Percentiles rank a stretch among this genome's conserved stretches.
Evolutionary conservation across 23 red algal species (phyloP).

Genomic region (Agarophyton chilense): DNA sequence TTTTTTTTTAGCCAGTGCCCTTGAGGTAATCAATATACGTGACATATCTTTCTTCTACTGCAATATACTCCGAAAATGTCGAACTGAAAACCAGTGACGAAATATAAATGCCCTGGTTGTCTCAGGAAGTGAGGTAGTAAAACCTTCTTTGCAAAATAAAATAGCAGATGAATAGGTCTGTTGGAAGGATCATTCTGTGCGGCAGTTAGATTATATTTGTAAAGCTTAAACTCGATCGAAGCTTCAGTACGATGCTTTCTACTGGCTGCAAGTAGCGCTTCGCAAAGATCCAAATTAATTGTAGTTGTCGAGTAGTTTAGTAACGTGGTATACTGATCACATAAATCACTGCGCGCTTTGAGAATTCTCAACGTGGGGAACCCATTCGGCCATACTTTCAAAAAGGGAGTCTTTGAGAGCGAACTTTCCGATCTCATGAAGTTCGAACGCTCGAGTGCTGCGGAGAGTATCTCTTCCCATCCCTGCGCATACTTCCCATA

Average conservation of each 20-base stretch:
- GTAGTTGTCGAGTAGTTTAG: neutral
- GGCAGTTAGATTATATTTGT: neutral
- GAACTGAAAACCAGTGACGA: constrained; percentile 26
- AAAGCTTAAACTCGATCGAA: neutral
- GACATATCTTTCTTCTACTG: neutral
- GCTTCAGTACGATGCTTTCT: neutral
- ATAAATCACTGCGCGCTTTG: neutral
- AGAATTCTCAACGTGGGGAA: constrained; percentile 3
- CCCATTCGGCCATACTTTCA: neutral
- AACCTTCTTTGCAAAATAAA: constrained; percentile 51
- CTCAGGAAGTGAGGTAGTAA: constrained; percentile 21
- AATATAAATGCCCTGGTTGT: constrained; percentile 22
- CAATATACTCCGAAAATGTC: constrained; percentile 8
- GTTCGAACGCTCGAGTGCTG: neutral
- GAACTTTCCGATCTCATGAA: neutral
- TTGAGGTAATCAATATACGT: neutral
- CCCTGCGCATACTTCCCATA: neutral
- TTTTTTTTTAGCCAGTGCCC: constrained; percentile 20
- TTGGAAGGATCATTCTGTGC: neutral
- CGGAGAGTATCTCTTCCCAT: constrained; percentile 17
- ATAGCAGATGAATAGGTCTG: constrained; percentile 10
- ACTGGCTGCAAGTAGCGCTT: neutral
- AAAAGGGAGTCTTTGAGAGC: constrained; percentile 2
- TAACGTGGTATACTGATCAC: neutral
- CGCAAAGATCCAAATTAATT: neutral